Conservation (phyloP, 1,284 basidiomycete genomes). For the Boletus semigastroideus region DNA sequence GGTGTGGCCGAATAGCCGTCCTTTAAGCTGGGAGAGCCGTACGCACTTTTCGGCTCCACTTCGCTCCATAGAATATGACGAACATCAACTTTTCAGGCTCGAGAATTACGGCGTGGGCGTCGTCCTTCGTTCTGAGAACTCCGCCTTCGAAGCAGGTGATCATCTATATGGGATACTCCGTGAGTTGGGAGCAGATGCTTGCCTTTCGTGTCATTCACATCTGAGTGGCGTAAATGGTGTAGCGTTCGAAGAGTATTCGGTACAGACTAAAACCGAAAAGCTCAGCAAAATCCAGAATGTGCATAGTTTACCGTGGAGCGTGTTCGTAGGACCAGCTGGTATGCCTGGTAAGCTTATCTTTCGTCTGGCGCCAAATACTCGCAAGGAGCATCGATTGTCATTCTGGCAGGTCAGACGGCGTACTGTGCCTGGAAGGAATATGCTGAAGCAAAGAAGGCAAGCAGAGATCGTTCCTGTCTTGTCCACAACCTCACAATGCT, state of each 20-base stretch:
- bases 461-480: neutral
- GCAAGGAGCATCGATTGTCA: neutral
- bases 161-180: constrained; percentile 6
- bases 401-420: constrained; percentile 3
- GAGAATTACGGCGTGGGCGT: constrained; percentile 24
- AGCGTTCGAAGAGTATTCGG: constrained; percentile 5
- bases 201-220: neutral
- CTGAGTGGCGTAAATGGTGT: neutral
- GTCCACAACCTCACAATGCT: neutral
- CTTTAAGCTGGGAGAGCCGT: constrained; percentile 5
- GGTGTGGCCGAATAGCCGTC: neutral
- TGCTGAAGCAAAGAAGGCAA: constrained; percentile 4
- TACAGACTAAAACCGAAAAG: neutral
- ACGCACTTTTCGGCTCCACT: neutral
- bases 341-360: neutral
- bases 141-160: constrained; percentile 21
- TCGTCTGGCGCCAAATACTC: neutral
- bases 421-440: constrained; percentile 15
- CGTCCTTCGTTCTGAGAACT: constrained; percentile 28
- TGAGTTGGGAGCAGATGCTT: neutral
- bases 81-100: neutral
- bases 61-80: neutral
- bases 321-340: constrained; percentile 3
- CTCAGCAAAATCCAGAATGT: constrained; percentile 2
- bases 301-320: constrained; percentile 1